These are phyloP conservation scores for Fusarium scirpi DNA, from an alignment of 2,329 filamentous ascomycete species.

Conservation along the genomic window DNA sequence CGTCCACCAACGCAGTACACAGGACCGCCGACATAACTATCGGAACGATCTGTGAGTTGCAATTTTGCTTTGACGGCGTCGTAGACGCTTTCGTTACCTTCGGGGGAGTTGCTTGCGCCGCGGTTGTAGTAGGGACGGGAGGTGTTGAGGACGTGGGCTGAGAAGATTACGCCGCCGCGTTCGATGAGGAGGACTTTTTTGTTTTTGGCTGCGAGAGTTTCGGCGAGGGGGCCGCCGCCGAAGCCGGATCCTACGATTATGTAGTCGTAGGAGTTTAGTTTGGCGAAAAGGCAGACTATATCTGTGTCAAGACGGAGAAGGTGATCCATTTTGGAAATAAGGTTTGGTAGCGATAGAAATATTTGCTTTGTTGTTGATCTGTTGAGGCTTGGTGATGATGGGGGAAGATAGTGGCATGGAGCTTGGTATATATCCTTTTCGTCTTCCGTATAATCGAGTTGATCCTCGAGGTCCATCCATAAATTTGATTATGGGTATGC, in stretches of 20 bases:
- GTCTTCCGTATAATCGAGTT: too few species aligned
- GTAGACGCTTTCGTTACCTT: slow-evolving; percentile 35
- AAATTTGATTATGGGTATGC: too few species aligned
- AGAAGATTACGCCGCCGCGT: slow-evolving; percentile 35
- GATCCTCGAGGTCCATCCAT: too few species aligned
- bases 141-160: slow-evolving; percentile 35
- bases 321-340: slow-evolving; percentile 26
- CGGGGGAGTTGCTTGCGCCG: slow-evolving; percentile 35
- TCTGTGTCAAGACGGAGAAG: slow-evolving; percentile 33
- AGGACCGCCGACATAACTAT: slow-evolving; percentile 33
- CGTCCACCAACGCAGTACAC: slow-evolving; percentile 35
- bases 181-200: slow-evolving; percentile 37
- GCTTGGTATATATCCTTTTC: too few species aligned
- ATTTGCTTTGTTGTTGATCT: background rate
- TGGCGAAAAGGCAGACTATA: slow-evolving; percentile 28
- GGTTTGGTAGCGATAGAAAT: too few species aligned
- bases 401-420: too few species aligned
- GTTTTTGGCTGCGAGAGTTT: slow-evolving; percentile 14
- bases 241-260: slow-evolving; percentile 38
- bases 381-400: too few species aligned
- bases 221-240: slow-evolving; percentile 29
- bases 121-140: slow-evolving; percentile 35
- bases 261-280: slow-evolving; percentile 36
- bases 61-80: slow-evolving; percentile 38
- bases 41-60: slow-evolving; percentile 25